These are phyloP conservation scores for Bolboschoenus planiculmis DNA, from an alignment of 176 grass and related monocot genomes.

Conservation along the genomic window DNA sequence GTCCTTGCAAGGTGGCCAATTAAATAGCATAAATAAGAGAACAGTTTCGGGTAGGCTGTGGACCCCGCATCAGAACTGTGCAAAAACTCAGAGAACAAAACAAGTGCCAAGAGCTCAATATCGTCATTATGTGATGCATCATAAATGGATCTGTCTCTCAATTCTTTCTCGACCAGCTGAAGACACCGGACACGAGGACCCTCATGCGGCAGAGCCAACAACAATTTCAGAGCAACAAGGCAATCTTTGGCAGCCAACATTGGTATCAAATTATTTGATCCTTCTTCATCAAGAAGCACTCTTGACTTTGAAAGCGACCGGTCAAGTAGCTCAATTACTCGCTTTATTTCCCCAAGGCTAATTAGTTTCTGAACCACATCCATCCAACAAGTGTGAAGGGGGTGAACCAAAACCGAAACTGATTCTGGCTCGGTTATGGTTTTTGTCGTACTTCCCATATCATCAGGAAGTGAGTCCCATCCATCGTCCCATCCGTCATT, in stretches of 20 bases:
- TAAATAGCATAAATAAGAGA: slow-evolving; percentile 60
- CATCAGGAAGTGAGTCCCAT: slow-evolving; percentile 84
- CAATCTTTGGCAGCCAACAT: slow-evolving; percentile 41
- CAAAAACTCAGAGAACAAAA: slow-evolving; percentile 53
- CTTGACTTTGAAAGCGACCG: slow-evolving; percentile 39
- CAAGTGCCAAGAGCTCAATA: slow-evolving; percentile 50
- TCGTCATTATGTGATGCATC: slow-evolving; percentile 38
- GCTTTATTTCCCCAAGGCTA: slow-evolving; percentile 39
- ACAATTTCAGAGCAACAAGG: slow-evolving; percentile 56
- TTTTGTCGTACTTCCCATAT: slow-evolving; percentile 37
- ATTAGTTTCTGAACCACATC: slow-evolving; percentile 56
- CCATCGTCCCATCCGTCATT: slow-evolving; percentile 76
- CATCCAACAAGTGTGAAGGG: slow-evolving; percentile 91
- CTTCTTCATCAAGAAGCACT: slow-evolving; percentile 50
- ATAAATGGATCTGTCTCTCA: slow-evolving; percentile 48
- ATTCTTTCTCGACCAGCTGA: slow-evolving; percentile 49
- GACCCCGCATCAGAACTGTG: slow-evolving; percentile 26
- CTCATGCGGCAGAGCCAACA: slow-evolving; percentile 64
- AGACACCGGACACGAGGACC: slow-evolving; percentile 45
- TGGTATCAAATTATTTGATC: slow-evolving; percentile 46
- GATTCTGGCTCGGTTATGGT: slow-evolving; percentile 28
- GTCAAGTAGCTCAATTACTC: slow-evolving; percentile 58
- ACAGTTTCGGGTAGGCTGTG: slow-evolving; percentile 37
- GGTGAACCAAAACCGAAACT: slow-evolving; percentile 32
- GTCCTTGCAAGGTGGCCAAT: slow-evolving; percentile 47